Evolutionary conservation across 225 moss, liverwort and hornwort genomes (phyloP), one percentile per base, ranked within the genome.

Genomic region (Sphagnum tenellum): DNA sequence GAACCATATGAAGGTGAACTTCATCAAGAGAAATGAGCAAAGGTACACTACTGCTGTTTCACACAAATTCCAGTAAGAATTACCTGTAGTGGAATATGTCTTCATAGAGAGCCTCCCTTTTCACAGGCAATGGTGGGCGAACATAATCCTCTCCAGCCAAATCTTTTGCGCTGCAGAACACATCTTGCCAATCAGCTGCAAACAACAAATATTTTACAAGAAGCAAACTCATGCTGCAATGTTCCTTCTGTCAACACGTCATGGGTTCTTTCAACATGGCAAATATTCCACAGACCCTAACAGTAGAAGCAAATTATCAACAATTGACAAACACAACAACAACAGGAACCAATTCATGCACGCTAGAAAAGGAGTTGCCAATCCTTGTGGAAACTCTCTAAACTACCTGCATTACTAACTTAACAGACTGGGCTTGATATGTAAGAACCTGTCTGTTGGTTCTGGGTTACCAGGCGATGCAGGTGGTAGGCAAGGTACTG

Each of bases 101-200:
- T 66, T 98, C 96, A 79, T 98, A 93, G 44, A 98, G 90, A 47
- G 90, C 90, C 75, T 98, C 96, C 68, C 96, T 74, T 79, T 90
- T 93, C 12, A 98, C 90, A 49, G 96, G 96, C 65, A 98, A 73
- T 64, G 96, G 96, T 44, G 93, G 90, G 53, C 92, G 80, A 47
- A 98, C 90, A 50, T 98, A 98, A 49, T 81, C 75, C 46, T 90
- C 96, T 60, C 81, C 89, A 4, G 72, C 72, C 62, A 66, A 61
- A 12, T 78, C 85, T 57, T 66, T 59, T 59, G 68, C 70, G 66
- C 75, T 79, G 79, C 66, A 49, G 75, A 65, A 62, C 46, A 49
- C 29, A 29, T 29, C 29, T 29, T 29, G 29, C 29, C 63, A 47
- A 64, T 48, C 9, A 9, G 12, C 46, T 67, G 55, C 58, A 77